Base-by-base conservation (phyloP, 345 rosid species). In the Arabis alpina region DNA sequence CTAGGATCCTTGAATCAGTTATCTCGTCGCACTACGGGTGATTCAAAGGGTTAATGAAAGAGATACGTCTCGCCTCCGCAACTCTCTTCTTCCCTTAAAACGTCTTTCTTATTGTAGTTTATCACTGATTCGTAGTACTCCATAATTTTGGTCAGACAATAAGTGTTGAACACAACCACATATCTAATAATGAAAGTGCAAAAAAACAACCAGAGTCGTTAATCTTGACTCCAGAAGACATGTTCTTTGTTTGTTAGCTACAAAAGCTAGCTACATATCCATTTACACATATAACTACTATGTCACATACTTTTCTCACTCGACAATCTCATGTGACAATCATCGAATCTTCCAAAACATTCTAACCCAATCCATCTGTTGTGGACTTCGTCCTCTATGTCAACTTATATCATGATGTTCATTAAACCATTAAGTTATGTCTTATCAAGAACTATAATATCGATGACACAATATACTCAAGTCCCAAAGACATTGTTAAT, bases 291-390 rank as follows among this genome's bases (percentile, higher is more conserved):
- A 61, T 23, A 36, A 23, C 25, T 51, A 23, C 24, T 42, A 63
- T n/a, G 47, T 32, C 9, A 50, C 12, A 30, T 57, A 42, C 6
- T 32, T 32, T 40, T 72, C 64, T 37, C 34, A 43, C 39, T 66
- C 57, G 70, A 72, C 56, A 72, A 36, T 41, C 23, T 62, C 62
- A 71, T 62, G 63, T 62, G 76, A 52, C 37, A 71, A 45, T 72
- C 54, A 34, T 44, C 49, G 49, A 50, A 63, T 54, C 62, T 10
- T 54, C 57, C 64, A 54, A 45, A 72, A 72, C 57, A 72, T 63
- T 63, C 56, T 63, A n/a, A 53, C 54, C 27, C 19, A 43, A 42
- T 61, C 54, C 62, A 61, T 45, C 62, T 61, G 47, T 42, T 61
- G 27, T 42, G 37, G 37, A 61, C 44, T 61, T 71, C 52, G 75